Conservation (phyloP, 306 rosid species). For the Amphicarpaea edgeworthii region DNA sequence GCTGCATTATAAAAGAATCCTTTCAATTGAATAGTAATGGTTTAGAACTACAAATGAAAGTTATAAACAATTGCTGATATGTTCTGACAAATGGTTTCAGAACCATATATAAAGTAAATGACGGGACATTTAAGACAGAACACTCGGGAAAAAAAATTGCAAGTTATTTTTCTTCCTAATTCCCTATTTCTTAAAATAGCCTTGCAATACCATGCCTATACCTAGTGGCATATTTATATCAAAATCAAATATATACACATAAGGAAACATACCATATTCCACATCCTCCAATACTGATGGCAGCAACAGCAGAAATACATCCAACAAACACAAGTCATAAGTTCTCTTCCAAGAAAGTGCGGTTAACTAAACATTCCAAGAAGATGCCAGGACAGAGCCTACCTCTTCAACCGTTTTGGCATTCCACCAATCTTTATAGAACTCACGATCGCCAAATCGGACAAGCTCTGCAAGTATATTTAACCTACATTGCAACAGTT, state of each 20-base stretch:
- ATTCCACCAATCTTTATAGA: conserved; percentile 99
- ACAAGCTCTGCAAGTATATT: conserved; percentile 96
- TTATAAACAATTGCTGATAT: conserved; percentile 24
- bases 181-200: background rate
- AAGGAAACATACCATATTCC: conserved; percentile 90
- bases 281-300: conserved; percentile 97
- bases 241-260: background rate
- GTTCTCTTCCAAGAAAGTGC: conserved; percentile 40
- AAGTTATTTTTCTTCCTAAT: conserved; percentile 2
- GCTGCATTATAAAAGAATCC: conserved; percentile 61
- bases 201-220: no score
- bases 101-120: conserved; percentile 2
- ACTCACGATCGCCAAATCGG: conserved; percentile 94
- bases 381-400: conserved; percentile 38
- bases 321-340: conserved; percentile 52
- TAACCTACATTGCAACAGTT: conserved; percentile 69
- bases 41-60: conserved; percentile 15
- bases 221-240: background rate
- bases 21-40: conserved; percentile 39
- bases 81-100: conserved; percentile 8
- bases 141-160: background rate
- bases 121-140: background rate
- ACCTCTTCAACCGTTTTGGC: conserved; percentile 99
- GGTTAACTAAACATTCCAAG: conserved; percentile 22
- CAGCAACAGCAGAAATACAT: conserved; percentile 56